Evolutionary conservation across 768 basidiomycete genomes (phyloP), one percentile per base, ranked within the genome.

Genomic region (Postia placenta): DNA sequence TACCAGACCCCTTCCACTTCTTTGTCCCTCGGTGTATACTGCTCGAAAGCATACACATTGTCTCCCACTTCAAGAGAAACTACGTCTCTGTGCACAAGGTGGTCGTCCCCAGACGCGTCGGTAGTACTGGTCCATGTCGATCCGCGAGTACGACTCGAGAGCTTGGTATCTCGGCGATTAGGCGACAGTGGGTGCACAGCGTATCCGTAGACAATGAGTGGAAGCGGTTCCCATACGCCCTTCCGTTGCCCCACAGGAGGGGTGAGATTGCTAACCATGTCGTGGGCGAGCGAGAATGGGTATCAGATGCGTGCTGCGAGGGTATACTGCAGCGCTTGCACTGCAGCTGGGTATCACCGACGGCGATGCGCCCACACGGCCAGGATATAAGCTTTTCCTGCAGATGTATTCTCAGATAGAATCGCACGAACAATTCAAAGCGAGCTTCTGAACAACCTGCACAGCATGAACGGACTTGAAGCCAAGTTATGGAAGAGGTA

Each of bases 1-100:
- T 92, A 97, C 95, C 95, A 98, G 14, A 82, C 67, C 17, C 84
- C 85, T 48, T 88, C 87, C 11, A 79, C 80, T 46, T 89, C 87
- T 60, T 85, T 87, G 49, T 71, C 75, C 44, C 72, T 72, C 11
- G 86, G 84, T 0, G 75, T 83, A 65, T 92, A 94, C 62, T 85
- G 85, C 70, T 98, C 95, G 60, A 97, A 97, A 15, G 93, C 92
- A 68, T 97, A 97, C 27, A 98, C 83, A 63, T 97, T 94, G 66
- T 96, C 94, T 41, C 95, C 95, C 24, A 97, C 87, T 57, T 96
- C 93, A 48, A 98, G 77, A 5, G 85, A 77, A 27, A 92, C 90
- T 20, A 90, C 83, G 53, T 90, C 87, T 47, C 80, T 74, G 68
- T 84, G 76, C 0, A 79, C 74, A 35, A 76, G 71, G 30, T 81